Evolutionary conservation across 495 filamentous ascomycete genomes (phyloP).

Genomic region (Hypoxylon fragiforme): DNA sequence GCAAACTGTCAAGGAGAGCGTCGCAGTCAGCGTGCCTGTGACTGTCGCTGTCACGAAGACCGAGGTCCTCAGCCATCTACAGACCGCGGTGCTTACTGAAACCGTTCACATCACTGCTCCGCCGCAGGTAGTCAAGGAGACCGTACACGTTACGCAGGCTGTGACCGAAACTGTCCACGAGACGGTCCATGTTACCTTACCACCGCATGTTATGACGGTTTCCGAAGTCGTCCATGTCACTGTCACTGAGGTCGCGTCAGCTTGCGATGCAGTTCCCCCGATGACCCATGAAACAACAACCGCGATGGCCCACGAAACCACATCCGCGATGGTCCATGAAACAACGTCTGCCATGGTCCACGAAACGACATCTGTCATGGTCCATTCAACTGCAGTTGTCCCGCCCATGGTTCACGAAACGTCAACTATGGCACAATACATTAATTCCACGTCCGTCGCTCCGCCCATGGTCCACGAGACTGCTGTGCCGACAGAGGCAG

Average conservation of each 20-base stretch:
- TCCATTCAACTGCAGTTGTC: conserved; percentile 12
- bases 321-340: conserved; percentile 8
- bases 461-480: conserved; percentile 7
- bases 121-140: conserved; percentile 18
- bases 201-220: conserved; percentile 17
- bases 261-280: conserved; percentile 13
- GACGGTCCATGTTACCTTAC: conserved; percentile 20
- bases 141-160: conserved; percentile 11
- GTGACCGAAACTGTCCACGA: conserved; percentile 14
- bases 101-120: conserved; percentile 16
- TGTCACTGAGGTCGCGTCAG: conserved; percentile 5
- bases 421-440: background rate
- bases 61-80: conserved; percentile 11
- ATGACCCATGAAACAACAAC: conserved; percentile 10
- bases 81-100: conserved; percentile 13
- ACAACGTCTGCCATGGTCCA: conserved; percentile 12
- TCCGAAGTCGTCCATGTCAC: conserved; percentile 15
- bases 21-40: conserved; percentile 18
- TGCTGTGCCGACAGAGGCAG: background rate
- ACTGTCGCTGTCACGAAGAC: conserved; percentile 18
- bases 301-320: conserved; percentile 10
- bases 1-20: conserved; percentile 18
- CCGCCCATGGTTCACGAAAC: conserved; percentile 3
- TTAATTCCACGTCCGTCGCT: conserved; percentile 7
- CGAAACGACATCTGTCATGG: conserved; percentile 1